Evolutionary conservation across 305 asterid genomes (phyloP), one percentile per base, ranked within the genome.

Genomic region (Monarda citriodora): DNA sequence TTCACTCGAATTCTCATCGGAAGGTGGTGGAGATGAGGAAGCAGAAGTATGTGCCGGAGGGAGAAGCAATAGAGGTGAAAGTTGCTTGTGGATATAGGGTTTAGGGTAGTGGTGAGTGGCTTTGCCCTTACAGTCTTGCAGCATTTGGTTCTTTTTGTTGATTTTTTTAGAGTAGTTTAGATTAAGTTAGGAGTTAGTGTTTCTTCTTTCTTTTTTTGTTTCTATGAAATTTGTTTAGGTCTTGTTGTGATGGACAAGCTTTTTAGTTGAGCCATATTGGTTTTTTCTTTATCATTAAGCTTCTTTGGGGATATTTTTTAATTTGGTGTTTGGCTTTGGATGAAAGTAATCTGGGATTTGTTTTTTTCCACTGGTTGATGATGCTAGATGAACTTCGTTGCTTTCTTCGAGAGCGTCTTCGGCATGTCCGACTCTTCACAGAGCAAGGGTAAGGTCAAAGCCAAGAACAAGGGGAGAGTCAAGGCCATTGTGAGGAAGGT

Each of bases 1-100:
- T 72, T 74, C 92, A 84, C 68, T 84, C 92, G 50, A 81, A 84
- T 58, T 81, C 92, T 8, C 88, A 84, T 29, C 51, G 81, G 45
- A 81, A 81, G 71, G 83, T 84, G 55, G 74, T 84, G 16, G 88
- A 84, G 73, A 81, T 84, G 86, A 76, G 87, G 42, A 74, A 13
- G 77, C 71, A 69, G 82, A 77, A 74, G 77, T 70, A 64, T 71
- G 31, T 17, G 6, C 47, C 17, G 4, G 55, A 13, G 2, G 79
- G 67, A 8, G 74, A 44, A 1, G 84, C 51, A 40, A 40, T 58
- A 11, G 14, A 17, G 12, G 72, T 52, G 51, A 74, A 65, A 49
- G 69, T 65, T 53, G 69, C 49, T 58, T 74, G 76, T 75, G 75
- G 79, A 72, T 73, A 76, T 62, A 69, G 69, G 32, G 59, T 34